Evolutionary conservation across 192 early-diverging fungal genomes (phyloP).

Genomic region (Rhizophagus prolifer): DNA sequence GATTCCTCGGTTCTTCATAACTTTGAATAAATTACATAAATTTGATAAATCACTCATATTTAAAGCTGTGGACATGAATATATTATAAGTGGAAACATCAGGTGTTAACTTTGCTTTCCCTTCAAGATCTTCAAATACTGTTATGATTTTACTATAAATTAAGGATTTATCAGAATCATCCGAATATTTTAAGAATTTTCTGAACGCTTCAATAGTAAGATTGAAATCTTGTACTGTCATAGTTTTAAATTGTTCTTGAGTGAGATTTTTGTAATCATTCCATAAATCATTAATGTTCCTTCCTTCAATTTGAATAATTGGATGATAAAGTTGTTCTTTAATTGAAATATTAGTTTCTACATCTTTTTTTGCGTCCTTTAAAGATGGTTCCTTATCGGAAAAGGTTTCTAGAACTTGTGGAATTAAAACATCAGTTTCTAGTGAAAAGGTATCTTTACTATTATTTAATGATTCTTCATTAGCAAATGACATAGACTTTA

Average conservation of each 20-base stretch:
- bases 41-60: conserved; percentile 6
- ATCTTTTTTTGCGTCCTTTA: not conserved
- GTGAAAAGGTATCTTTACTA: too few relatives aligned
- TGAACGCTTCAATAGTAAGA: not conserved
- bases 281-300: not conserved
- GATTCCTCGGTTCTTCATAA: conserved; percentile 22
- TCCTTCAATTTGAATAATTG: not conserved
- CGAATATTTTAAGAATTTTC: not conserved
- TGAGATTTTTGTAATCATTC: not conserved
- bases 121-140: not conserved
- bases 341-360: not conserved
- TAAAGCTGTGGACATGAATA: conserved; percentile 10
- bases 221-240: not conserved
- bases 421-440: not conserved
- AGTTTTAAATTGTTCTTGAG: not conserved
- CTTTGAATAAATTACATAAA: conserved; percentile 4
- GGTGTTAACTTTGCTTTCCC: not conserved
- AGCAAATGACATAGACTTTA: not conserved
- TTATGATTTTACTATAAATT: not conserved
- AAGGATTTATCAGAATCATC: not conserved
- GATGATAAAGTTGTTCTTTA: not conserved
- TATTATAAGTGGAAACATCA: conserved; percentile 7
- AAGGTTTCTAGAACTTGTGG: too few relatives aligned
- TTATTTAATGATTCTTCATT: too few relatives aligned
- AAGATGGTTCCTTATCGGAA: too few relatives aligned